Conservation (phyloP, 202 grass and related monocot species). For the Cymbopogon flexuosus region DNA sequence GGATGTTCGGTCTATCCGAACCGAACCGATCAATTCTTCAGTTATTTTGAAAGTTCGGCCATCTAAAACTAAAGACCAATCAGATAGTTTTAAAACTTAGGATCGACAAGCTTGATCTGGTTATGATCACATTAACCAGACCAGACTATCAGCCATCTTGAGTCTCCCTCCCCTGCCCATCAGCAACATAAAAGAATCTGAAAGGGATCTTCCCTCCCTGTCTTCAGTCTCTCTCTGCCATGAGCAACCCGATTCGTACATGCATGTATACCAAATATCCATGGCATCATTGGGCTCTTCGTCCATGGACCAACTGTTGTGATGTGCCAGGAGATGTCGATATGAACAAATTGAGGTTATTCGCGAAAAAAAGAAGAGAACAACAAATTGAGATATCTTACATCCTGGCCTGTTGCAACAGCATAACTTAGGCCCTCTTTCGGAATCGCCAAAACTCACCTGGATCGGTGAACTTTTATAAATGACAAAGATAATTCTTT, state of each 20-base stretch:
- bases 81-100: too few species aligned
- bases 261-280: slow-evolving; percentile 37
- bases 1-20: too few species aligned
- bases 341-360: not conserved
- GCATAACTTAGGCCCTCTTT: not conserved
- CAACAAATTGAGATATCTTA: not conserved
- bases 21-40: too few species aligned
- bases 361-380: not conserved
- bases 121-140: too few species aligned
- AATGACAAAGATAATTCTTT: not conserved
- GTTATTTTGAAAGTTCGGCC: too few species aligned
- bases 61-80: too few species aligned
- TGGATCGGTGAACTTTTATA: too few species aligned
- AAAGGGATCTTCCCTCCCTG: not conserved
- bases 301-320: not conserved
- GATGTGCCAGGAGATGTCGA: not conserved
- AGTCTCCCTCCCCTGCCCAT: not conserved
- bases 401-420: not conserved
- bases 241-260: slow-evolving; percentile 27
- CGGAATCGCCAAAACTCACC: too few species aligned
- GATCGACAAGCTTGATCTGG: too few species aligned
- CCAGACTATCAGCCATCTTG: not conserved
- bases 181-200: slow-evolving; percentile 19
- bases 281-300: not conserved
- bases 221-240: not conserved